These are phyloP conservation scores for Gomphus bonarii DNA, from an alignment of 1,284 basidiomycete genomes.

Conservation along the genomic window DNA sequence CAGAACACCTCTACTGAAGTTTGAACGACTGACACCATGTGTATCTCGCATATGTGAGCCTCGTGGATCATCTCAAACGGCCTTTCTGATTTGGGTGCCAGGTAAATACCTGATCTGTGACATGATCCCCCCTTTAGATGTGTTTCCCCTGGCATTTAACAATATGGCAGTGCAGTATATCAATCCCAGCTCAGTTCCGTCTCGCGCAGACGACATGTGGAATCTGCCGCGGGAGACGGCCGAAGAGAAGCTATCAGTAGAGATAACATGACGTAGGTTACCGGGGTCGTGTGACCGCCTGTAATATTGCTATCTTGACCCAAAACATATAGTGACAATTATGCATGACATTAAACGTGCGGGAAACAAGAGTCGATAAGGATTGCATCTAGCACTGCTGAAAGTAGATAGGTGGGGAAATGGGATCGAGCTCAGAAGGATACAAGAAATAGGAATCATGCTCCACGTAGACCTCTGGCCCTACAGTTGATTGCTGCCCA, in stretches of 20 bases:
- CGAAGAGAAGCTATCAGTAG: not conserved
- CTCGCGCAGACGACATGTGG: constrained; percentile 22
- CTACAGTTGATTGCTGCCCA: constrained; percentile 38
- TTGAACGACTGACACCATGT: constrained; percentile 25
- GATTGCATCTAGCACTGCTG: constrained; percentile 21
- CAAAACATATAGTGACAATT: not conserved
- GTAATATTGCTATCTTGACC: not conserved
- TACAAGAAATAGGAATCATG: constrained; percentile 48
- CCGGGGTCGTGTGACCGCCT: constrained; percentile 6
- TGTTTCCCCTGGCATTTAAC: constrained; percentile 58
- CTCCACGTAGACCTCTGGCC: constrained; percentile 50
- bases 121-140: constrained; percentile 35
- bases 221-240: constrained; percentile 15
- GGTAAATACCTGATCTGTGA: constrained; percentile 35
- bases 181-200: constrained; percentile 18
- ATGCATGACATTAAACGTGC: not conserved
- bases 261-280: constrained; percentile 15
- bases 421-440: constrained; percentile 52
- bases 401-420: constrained; percentile 2
- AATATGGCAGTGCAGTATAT: constrained; percentile 50
- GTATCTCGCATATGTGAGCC: constrained; percentile 27
- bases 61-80: constrained; percentile 6
- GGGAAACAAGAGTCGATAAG: constrained; percentile 26
- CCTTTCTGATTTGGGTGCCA: constrained; percentile 17
- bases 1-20: constrained; percentile 26